Base-by-base conservation (phyloP, 1,284 basidiomycete species). In the Exobasidium rhododendri region DNA sequence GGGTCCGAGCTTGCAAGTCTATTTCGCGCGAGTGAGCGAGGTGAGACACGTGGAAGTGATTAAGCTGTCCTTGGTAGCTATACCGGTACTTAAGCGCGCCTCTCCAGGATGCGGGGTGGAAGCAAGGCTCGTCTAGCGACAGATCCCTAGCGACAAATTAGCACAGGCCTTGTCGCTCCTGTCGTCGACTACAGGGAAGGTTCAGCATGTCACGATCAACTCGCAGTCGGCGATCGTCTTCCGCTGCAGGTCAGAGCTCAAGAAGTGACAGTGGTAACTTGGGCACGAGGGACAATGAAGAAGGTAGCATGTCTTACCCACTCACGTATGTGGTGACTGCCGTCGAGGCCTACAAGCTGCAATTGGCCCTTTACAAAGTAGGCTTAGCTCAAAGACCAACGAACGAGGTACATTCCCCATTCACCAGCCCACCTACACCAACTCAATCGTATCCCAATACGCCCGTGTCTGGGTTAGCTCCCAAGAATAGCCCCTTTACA, bases 291-390 rank as follows among this genome's bases (percentile, higher is more conserved):
- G n/a, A 4, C 4, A 4, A 17, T 26, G 52, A 55, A 2, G 52
- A 11, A n/a, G 22, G 22, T 3, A 20, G 17, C 7, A 11, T 56
- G 14, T 29, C 40, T 3, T 47, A 32, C 45, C 56, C 56, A 13
- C 44, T 47, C 14, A 46, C 40, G 6, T 55, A 50, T 20, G n/a
- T 46, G 2, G 20, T 60, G 24, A 60, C 58, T 14, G 32, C 58
- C 4, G n/a, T 22, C n/a, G 58, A 60, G 43, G 54, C 40, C 3
- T 31, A 28, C 20, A 20, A 20, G 24, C 13, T 60, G 13, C 58
- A 45, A 26, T 24, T 22, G 7, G 35, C 29, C 17, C 17, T 52
- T 14, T 14, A 46, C 20, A 53, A 50, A 29, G 7, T 55, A 29
- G 30, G 52, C 22, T 54, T 60, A 1, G 58, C 30, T 14, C 29